Evolutionary conservation across 2,329 filamentous ascomycete species (phyloP).

Genomic region (Pseudohalonectria lignicola): DNA sequence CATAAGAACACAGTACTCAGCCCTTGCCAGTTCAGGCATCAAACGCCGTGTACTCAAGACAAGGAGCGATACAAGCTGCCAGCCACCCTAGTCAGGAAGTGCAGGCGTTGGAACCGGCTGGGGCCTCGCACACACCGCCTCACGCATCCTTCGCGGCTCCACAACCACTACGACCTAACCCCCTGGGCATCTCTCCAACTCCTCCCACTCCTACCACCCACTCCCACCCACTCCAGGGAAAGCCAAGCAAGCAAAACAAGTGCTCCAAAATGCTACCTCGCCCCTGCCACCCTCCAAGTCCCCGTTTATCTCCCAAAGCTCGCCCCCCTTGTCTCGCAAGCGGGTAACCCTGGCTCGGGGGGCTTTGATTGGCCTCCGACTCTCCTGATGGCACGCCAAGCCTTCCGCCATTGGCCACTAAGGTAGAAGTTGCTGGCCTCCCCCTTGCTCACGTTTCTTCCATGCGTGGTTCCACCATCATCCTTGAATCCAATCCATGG

Average conservation of each 20-base stretch:
- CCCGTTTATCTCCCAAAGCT: too few species aligned
- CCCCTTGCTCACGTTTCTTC: constrained; percentile 36
- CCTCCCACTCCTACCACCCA: not conserved
- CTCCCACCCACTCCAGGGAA: constrained; percentile 1
- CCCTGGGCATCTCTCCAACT: not conserved
- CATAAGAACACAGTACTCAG: too few species aligned
- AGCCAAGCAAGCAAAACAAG: too few species aligned
- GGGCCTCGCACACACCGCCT: constrained; percentile 4
- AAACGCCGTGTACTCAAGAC: too few species aligned
- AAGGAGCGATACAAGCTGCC: too few species aligned
- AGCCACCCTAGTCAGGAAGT: not conserved
- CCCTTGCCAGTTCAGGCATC: too few species aligned
- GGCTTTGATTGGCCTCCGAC: not conserved
- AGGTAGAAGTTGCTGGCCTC: constrained; percentile 27
- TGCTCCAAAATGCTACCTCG: constrained; percentile 1
- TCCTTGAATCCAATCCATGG: constrained; percentile 21
- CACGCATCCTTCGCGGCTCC: constrained; percentile 1
- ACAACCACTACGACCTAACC: not conserved
- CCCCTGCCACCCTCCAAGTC: too few species aligned
- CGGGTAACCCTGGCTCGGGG: not conserved
- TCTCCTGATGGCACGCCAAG: constrained; percentile 2
- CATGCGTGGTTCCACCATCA: constrained; percentile 32
- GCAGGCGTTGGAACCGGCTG: constrained; percentile 1
- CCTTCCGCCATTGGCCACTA: constrained; percentile 36
- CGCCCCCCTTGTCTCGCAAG: not conserved